phyloP scores from a whole-genome alignment of 2,329 filamentous ascomycete species.

The Penicillium paneum region DNA sequence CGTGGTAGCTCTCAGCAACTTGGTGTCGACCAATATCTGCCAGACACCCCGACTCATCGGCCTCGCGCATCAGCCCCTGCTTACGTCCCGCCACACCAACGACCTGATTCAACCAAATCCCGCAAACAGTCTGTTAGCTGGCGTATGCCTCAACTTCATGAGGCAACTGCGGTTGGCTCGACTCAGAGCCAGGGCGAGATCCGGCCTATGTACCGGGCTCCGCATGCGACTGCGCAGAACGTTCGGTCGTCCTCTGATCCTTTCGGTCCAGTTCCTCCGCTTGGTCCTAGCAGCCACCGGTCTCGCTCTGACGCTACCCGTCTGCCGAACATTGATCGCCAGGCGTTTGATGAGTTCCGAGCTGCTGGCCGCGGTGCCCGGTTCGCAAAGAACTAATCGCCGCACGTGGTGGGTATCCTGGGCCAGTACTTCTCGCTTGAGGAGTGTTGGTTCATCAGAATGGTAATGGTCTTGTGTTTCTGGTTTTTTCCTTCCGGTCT shows the following conservation, averaged over 20 bases:
- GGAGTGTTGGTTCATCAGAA: not conserved
- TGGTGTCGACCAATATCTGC: not conserved
- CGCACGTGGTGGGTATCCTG: no score
- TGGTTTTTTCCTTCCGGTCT: not conserved
- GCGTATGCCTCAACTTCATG: not conserved
- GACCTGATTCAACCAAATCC: not conserved
- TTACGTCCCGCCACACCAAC: not conserved
- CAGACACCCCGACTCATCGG: not conserved
- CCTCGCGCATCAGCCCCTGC: not conserved
- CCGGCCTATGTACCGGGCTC: not conserved
- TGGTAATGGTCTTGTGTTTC: not conserved
- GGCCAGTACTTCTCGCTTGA: not conserved
- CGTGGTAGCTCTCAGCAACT: not conserved
- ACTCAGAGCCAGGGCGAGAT: not conserved
- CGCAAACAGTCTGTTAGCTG: not conserved
- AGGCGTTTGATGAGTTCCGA: not conserved
- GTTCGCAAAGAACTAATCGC: not conserved
- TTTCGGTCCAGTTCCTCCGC: not conserved
- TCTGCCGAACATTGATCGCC: not conserved
- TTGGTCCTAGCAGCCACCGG: not conserved
- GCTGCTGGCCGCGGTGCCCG: not conserved
- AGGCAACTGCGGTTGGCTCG: not conserved
- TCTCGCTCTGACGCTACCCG: not conserved
- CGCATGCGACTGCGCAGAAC: not conserved
- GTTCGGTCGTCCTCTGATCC: conserved; percentile 3